Base-by-base conservation (phyloP, 805 yeast genomes). In the Saccharomyces jurei region DNA sequence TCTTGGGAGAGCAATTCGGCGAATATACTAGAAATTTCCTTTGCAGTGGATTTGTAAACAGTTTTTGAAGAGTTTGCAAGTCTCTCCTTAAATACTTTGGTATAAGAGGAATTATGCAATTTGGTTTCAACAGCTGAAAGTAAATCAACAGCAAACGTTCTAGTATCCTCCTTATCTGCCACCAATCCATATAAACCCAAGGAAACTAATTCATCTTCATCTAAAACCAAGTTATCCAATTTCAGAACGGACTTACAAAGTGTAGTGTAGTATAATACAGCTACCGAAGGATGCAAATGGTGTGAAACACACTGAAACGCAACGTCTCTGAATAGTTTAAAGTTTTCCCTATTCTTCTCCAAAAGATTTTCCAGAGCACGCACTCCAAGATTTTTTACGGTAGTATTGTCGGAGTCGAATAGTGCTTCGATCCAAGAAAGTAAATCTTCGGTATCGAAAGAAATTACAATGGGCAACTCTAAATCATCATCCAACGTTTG, bases 1-100 rank as follows among this genome's bases (percentile, higher is more conserved):
- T 54, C 83, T 81, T n/a, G 89, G 74, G 66, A 81, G 78, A 54
- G 72, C 59, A 41, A 74, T 65, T 70, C 74, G 0, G 96, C 91
- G 66, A 89, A 81, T 56, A 84, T 82, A 6, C 84, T 79, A 0
- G 97, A 86, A 25, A 91, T 73, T 53, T 87, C 89, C 60, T 86
- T 85, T 53, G 92, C 79, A 0, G 96, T 95, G 46, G 92, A 83
- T 65, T 90, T 90, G 73, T 86, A 91, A 4, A 94, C 89, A 6
- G 89, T 87, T 61, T 86, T 82, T 6, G 96, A 86, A 32, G 81
- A 77, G 58, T 89, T 87, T 51, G 85, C 80, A 13, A 89, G 80
- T 41, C 88, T 78, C 63, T 88, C 92, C 36, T 81, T 79, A 64
- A 81, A 88, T 25, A 78, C 78, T 6, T 77, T 78, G 1, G 84